Conservation (phyloP, 129 eudicot genomes). For the Deinandra increscens region DNA sequence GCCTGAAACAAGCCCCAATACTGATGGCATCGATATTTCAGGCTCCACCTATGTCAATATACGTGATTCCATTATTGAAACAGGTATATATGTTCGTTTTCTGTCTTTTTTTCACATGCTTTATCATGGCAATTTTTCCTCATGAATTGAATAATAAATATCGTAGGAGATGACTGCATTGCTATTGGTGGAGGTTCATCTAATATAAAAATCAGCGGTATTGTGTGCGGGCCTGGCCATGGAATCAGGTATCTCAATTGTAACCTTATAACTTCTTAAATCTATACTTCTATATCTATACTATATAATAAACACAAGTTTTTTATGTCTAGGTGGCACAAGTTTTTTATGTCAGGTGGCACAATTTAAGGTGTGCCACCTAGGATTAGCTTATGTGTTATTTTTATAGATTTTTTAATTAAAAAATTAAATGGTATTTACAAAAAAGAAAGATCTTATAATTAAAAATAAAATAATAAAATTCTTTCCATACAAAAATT, state of each 20-base stretch:
- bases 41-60: slow-evolving; percentile 45
- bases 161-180: slow-evolving; percentile 68
- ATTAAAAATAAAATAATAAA: too few relatives aligned
- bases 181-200: slow-evolving; percentile 69
- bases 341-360: too few relatives aligned
- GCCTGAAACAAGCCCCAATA: slow-evolving; percentile 70
- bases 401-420: too few relatives aligned
- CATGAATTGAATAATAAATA: not conserved
- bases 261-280: too few relatives aligned
- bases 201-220: slow-evolving; percentile 44
- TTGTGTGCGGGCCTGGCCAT: slow-evolving; percentile 75
- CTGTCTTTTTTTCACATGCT: not conserved
- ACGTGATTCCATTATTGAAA: slow-evolving; percentile 57
- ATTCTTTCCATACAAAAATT: too few relatives aligned
- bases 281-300: too few relatives aligned
- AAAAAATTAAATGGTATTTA: too few relatives aligned
- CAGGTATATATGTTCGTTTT: slow-evolving; percentile 43
- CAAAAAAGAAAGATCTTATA: too few relatives aligned
- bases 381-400: too few relatives aligned
- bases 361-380: too few relatives aligned
- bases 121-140: not conserved
- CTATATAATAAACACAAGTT: too few relatives aligned
- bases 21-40: slow-evolving; percentile 61
- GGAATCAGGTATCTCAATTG: slow-evolving; percentile 83
- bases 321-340: too few relatives aligned